Evolutionary conservation across 305 asterid species (phyloP), one percentile per base, ranked within the genome.

Genomic region (Fraxinus latifolia): DNA sequence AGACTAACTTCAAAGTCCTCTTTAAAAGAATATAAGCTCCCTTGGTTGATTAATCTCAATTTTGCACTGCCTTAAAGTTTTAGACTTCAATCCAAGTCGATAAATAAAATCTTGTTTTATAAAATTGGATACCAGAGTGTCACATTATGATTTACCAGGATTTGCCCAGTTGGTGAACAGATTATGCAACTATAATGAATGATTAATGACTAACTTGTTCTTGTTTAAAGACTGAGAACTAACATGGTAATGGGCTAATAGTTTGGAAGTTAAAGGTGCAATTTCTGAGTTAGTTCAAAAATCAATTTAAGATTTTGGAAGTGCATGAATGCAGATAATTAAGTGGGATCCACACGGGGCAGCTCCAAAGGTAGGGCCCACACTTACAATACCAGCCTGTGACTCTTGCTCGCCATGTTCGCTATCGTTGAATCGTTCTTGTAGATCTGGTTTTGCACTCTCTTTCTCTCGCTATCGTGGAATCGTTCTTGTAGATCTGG

Each of bases 341-440:
- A 71, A 44, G 77, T 36, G 83, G 90, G 87, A 36, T 83, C 89
- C 87, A 84, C 86, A 80, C 77, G 83, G 85, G 80, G 14, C 76
- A 37, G 83, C 82, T 58, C 55, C 31, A 6, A 4, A 31, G 4
- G 79, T 42, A 79, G 83, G 84, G 76, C 80, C 87, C 86, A 83
- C 86, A 55, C 81, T 71, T 81, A 86, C 87, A 77, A 82, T 76
- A 81, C 89, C 91, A 87, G 89, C 92, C 92, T 89, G 90, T 87
- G 81, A 78, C 65, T 79, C 81, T 78, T 79, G 79, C 84, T 83
- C 83, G 82, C 25, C 80, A 39, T 80, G 81, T 80, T 82, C 36
- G 75, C 74, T 55, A 23, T 53, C 77, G 80, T 83, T 34, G 39
- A 34, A 34, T 34, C 7, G 39, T 34, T 34, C 39, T 34, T 34